Evolutionary conservation across 2,329 filamentous ascomycete genomes (phyloP), one percentile per base, ranked within the genome.

Genomic region (Magnaporthales sp.): DNA sequence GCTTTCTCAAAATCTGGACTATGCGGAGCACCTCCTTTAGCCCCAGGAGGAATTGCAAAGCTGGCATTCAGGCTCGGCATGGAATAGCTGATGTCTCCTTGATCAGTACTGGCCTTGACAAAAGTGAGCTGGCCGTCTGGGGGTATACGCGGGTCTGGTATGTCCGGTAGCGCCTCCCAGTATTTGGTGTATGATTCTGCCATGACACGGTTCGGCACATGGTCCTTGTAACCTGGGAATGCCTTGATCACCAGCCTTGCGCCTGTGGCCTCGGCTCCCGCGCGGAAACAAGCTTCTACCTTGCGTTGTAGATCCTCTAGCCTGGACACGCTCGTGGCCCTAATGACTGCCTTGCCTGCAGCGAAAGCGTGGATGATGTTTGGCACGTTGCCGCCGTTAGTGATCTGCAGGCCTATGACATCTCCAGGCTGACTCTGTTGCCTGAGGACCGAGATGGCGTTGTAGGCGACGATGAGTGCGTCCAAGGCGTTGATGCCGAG

Each of bases 401-500:
- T 79, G 66, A 88, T 83, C 26, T 84, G 80, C 1, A 83, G 79
- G 67, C 86, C 74, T 69, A 84, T 79, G 7, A 81, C 74, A 66
- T 82, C 81, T 4, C 81, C 80, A 0, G 84, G 82, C 69, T 80
- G 78, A 3, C 84, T 79, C 71, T 88, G 85, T 72, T 87, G 85
- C 0, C 86, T 80, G 6, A 88, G 76, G 0, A 84, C 77, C 0
- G 81, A 80, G 4, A 88, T 73, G 60, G 76, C 77, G 65, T 79
- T 80, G 69, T 83, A 83, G 0, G 78, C 80, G 0, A 78, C 76
- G 2, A 87, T 76, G 26, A 86, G 71, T 0, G 84, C 85, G 69
- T 88, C 86, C 0, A 87, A 78, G 0, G 86, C 85, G 71, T 88
- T 88, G 69, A 84, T 78, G 0, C 86, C 86, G 5, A 84, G 77